phyloP scores from a whole-genome alignment of 2,329 filamentous ascomycete genomes.

The Tolypocladium album region DNA sequence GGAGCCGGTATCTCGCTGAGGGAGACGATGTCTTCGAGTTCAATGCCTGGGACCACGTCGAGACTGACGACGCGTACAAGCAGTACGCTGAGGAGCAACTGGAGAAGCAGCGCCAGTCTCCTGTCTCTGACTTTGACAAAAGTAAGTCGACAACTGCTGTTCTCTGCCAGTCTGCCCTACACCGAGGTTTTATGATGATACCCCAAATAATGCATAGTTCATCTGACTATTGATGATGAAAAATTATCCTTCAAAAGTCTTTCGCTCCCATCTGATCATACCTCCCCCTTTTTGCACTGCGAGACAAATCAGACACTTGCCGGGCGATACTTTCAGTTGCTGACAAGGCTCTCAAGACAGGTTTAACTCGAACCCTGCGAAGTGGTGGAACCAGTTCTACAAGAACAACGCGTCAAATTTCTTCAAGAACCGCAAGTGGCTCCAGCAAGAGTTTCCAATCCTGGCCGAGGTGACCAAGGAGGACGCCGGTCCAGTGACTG shows the following conservation, averaged over 20 bases:
- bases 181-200: slow-evolving; percentile 43
- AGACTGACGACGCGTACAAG: slow-evolving; percentile 80
- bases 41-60: slow-evolving; percentile 98
- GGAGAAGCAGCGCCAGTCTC: slow-evolving; percentile 70
- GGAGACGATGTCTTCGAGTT: slow-evolving; percentile 90
- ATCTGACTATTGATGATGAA: slow-evolving; percentile 60
- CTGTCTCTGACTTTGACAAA: slow-evolving; percentile 90
- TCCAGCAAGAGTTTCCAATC: slow-evolving; percentile 90
- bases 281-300: slow-evolving; percentile 2
- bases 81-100: slow-evolving; percentile 80
- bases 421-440: slow-evolving; percentile 98
- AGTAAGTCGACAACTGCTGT: slow-evolving; percentile 35
- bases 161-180: neutral
- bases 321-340: slow-evolving; percentile 10
- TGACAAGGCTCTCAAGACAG: slow-evolving; percentile 44
- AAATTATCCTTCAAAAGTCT: slow-evolving; percentile 42
- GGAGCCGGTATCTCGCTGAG: slow-evolving; percentile 73
- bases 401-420: slow-evolving; percentile 96
- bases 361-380: slow-evolving; percentile 83
- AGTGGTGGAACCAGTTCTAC: slow-evolving; percentile 98
- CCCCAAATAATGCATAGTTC: slow-evolving; percentile 54
- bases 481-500: slow-evolving; percentile 55
- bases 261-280: slow-evolving; percentile 62
- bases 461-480: slow-evolving; percentile 64
- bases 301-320: neutral